Base-by-base conservation (phyloP, 352 stramenopile species). In the Pythium rishiriense region DNA sequence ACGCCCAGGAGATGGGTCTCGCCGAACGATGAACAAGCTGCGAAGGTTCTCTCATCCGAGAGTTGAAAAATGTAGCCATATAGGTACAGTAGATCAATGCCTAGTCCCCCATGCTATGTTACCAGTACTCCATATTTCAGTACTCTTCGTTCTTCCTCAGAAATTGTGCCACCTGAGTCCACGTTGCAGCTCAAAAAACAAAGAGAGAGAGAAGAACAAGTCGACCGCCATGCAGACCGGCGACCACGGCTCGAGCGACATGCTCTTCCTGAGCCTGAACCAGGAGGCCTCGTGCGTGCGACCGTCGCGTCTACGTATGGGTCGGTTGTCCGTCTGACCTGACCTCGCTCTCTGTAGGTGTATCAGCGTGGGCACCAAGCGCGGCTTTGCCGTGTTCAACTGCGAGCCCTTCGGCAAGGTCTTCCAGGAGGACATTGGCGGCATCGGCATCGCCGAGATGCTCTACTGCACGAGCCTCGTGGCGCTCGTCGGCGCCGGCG, bases 401-500 rank as follows among this genome's bases (percentile, higher is more conserved):
- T 97, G 88, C 69, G 84, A 97, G 75, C 91, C 91, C 0, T 98
- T 98, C 61, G 85, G 84, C 11, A 92, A 93, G 62, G 89, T 81
- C 55, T 97, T 97, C 65, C 76, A 95, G 49, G 84, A 95, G 64
- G 70, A 78, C 4, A 91, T 96, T 26, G 91, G 91, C 22, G 91
- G 91, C 37, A 95, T 97, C 17, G 86, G 86, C 24, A 88, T 97
- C 60, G 88, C 89, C 10, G 90, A 98, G 65, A 98, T 98, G 91
- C 81, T 98, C 47, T 98, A 97, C 68, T 97, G 88, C 66, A 96
- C 91, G 33, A 97, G 90, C 58, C 70, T 98, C 21, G 87, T 98
- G n/a, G 91, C 87, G 54, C 81, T 98, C 25, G 91, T 97, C 0
- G 91, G 91, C 25, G 91, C 87, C 49, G 89, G 91, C 10, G 89